phyloP scores from a whole-genome alignment of 2,329 filamentous ascomycete genomes.

The Sclerotinia nivalis region DNA sequence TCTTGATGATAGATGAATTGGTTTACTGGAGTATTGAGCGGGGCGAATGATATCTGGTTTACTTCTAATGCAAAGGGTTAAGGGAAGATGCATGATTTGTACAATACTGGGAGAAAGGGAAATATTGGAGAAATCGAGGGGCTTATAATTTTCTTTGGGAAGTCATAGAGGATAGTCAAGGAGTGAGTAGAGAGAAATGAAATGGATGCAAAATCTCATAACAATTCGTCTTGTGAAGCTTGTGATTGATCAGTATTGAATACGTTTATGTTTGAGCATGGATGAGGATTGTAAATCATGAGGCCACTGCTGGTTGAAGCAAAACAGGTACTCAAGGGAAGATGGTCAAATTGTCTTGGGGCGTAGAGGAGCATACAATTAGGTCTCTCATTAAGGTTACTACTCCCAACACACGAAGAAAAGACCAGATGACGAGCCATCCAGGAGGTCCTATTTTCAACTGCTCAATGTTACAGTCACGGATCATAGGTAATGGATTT shows the following conservation, averaged over 20 bases:
- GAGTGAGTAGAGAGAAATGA: not conserved
- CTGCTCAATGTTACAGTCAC: too few species aligned
- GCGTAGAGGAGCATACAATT: not conserved
- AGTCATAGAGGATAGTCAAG: not conserved
- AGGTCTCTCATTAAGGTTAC: not conserved
- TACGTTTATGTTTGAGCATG: not conserved
- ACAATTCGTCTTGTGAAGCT: not conserved
- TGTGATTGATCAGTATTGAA: not conserved
- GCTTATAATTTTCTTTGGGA: not conserved
- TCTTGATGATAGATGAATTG: constrained; percentile 1
- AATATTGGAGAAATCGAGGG: not conserved
- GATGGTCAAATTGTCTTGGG: not conserved
- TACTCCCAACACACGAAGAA: not conserved
- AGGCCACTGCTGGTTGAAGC: not conserved
- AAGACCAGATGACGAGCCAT: too few species aligned
- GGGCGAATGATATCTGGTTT: constrained; percentile 6
- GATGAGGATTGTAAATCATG: not conserved
- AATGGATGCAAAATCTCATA: not conserved
- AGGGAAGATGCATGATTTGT: not conserved
- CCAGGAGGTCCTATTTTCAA: too few species aligned
- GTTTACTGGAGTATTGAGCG: not conserved
- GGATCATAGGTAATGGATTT: too few species aligned
- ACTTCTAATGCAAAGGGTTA: not conserved
- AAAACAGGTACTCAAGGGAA: not conserved
- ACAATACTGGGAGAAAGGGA: not conserved